Conservation (phyloP, 176 grass and related monocot genomes). For the Canna indica region DNA sequence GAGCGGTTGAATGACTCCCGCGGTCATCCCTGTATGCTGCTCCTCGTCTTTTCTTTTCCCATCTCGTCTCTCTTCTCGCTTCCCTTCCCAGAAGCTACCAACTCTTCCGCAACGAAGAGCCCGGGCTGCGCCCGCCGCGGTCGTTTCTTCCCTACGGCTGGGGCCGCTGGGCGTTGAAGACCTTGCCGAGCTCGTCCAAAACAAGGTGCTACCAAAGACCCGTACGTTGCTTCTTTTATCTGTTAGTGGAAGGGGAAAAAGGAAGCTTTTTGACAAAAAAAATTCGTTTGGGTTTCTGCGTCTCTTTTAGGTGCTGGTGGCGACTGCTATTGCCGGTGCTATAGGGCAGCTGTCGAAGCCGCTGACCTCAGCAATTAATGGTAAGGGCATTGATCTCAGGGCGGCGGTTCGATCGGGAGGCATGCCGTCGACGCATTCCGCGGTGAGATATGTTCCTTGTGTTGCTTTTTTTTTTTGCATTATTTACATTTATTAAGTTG, state of each 20-base stretch:
- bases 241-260: background rate
- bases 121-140: background rate
- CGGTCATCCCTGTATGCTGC: background rate
- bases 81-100: background rate
- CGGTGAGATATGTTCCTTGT: slow-evolving; percentile 37
- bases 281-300: background rate
- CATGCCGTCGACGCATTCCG: slow-evolving; percentile 92
- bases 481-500: background rate
- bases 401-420: slow-evolving; percentile 47
- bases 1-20: background rate
- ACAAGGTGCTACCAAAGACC: slow-evolving; percentile 41
- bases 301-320: slow-evolving; percentile 55
- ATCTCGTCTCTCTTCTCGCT: background rate
- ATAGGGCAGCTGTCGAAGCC: slow-evolving; percentile 77
- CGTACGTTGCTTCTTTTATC: background rate
- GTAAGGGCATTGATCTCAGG: slow-evolving; percentile 38
- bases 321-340: slow-evolving; percentile 33
- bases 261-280: background rate
- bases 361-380: slow-evolving; percentile 35
- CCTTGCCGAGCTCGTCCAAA: slow-evolving; percentile 41
- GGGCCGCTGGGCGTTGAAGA: slow-evolving; percentile 39
- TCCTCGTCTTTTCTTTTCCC: background rate
- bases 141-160: slow-evolving; percentile 22
- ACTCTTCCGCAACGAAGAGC: background rate
- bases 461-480: background rate